A percentile compares a stretch with the other conserved stretches of the same genome.
Evolutionary conservation across 352 stramenopile species (phyloP).

Genomic region (Pythium aristosporum): DNA sequence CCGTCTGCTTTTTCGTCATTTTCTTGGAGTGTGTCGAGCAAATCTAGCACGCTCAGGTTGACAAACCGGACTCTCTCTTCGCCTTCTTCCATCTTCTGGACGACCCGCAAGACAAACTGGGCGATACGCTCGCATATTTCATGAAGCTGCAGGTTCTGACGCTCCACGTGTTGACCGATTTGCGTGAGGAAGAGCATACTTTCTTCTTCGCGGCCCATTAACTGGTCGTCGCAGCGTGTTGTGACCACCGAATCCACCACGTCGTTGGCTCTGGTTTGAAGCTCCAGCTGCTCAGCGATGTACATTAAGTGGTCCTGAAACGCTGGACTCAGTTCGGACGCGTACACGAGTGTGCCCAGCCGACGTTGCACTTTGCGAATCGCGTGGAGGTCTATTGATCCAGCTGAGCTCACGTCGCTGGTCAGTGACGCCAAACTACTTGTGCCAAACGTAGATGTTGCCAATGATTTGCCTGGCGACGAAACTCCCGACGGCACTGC

Average conservation of each 20-base stretch:
- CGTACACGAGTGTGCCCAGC: constrained; percentile 68
- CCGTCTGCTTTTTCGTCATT: constrained; percentile 52
- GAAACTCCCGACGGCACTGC: neutral
- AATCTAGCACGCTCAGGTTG: constrained; percentile 66
- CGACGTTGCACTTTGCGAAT: constrained; percentile 81
- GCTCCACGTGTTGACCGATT: constrained; percentile 49
- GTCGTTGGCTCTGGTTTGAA: constrained; percentile 65
- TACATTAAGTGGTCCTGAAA: constrained; percentile 57
- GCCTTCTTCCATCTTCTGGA: constrained; percentile 55
- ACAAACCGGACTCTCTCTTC: constrained; percentile 56
- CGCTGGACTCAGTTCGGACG: constrained; percentile 52
- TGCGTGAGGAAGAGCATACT: constrained; percentile 55
- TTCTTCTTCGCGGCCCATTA: constrained; percentile 48
- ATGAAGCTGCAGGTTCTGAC: constrained; percentile 57
- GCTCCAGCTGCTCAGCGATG: constrained; percentile 47
- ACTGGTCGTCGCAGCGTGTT: constrained; percentile 48
- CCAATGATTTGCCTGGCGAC: neutral
- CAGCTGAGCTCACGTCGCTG: neutral
- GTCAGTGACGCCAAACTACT: constrained; percentile 8
- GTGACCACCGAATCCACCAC: constrained; percentile 65
- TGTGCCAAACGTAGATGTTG: neutral
- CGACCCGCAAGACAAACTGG: constrained; percentile 62
- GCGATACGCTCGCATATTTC: constrained; percentile 55
- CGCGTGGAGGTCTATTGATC: constrained; percentile 59
- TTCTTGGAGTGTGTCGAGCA: constrained; percentile 76